These are phyloP conservation scores for Alternaria triticina DNA, from an alignment of 2,329 filamentous ascomycete species.

Conservation along the genomic window DNA sequence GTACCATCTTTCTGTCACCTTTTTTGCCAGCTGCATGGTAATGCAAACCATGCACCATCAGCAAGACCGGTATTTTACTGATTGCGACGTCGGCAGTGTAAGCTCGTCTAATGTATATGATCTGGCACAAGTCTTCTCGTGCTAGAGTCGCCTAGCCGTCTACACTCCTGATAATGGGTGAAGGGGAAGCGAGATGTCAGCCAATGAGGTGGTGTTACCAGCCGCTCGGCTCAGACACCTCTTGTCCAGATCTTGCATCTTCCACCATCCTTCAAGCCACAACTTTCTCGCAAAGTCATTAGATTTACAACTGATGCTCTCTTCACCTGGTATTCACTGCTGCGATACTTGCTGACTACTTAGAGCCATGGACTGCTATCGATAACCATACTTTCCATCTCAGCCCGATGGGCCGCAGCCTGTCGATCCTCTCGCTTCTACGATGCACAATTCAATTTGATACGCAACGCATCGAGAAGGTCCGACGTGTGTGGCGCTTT, in stretches of 20 bases:
- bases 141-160: not conserved
- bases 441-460: not conserved
- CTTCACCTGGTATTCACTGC: not conserved
- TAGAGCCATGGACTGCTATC: not conserved
- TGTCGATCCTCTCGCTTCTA: not conserved
- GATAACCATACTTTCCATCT: not conserved
- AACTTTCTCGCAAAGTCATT: not conserved
- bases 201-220: not conserved
- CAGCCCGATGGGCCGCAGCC: not conserved
- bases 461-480: not conserved
- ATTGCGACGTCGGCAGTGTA: not conserved
- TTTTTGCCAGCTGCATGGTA: not conserved
- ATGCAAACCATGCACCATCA: not conserved
- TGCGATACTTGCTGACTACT: not conserved
- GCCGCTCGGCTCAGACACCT: not conserved
- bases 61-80: not conserved
- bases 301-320: not conserved
- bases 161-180: not conserved
- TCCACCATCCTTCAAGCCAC: not conserved
- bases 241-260: not conserved
- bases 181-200: not conserved
- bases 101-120: not conserved
- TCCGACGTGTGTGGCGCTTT: constrained; percentile 1
- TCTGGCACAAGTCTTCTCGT: not conserved
- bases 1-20: not conserved